Percentiles rank a stretch among this genome's conserved stretches.
Evolutionary conservation across 202 grass and related monocot genomes (phyloP).

Genomic region (Carex sylvatica): DNA sequence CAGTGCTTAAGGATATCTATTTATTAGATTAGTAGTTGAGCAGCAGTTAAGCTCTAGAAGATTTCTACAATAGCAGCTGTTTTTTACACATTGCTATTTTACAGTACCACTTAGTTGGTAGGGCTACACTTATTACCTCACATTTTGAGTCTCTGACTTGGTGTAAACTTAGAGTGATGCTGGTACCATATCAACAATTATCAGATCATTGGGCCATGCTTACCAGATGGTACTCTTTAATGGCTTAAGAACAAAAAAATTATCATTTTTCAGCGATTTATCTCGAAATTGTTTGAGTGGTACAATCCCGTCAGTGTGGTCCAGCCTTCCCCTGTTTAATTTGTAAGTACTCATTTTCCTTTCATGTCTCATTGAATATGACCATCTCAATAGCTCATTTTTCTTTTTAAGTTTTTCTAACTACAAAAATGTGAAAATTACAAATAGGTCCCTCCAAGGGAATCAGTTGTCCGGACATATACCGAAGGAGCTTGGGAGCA

Average conservation of each 20-base stretch:
- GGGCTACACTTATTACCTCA: neutral
- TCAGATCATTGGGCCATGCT: neutral
- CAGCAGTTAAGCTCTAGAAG: neutral
- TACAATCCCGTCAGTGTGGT: conserved; percentile 76
- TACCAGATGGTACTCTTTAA: neutral
- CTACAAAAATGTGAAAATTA: conserved; percentile 18
- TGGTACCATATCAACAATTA: neutral
- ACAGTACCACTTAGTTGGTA: neutral
- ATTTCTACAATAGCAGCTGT: neutral
- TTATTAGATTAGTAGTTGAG: neutral
- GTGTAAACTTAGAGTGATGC: neutral
- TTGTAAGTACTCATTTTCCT: conserved; percentile 42
- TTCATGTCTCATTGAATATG: conserved; percentile 22
- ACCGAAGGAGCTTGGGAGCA: conserved; percentile 70
- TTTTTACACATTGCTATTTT: neutral
- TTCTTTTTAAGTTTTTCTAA: neutral
- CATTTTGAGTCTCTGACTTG: neutral
- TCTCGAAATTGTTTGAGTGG: conserved; percentile 76
- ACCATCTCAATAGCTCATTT: neutral
- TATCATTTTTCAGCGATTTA: conserved; percentile 66
- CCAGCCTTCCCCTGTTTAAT: conserved; percentile 58
- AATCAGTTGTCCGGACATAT: conserved; percentile 71
- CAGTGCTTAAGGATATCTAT: neutral
- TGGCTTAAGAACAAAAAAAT: conserved; percentile 10
- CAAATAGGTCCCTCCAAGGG: conserved; percentile 74